Evolutionary conservation across 345 rosid genomes (phyloP), one percentile per base, ranked within the genome.

Genomic region (Euphorbia pulcherrima): DNA sequence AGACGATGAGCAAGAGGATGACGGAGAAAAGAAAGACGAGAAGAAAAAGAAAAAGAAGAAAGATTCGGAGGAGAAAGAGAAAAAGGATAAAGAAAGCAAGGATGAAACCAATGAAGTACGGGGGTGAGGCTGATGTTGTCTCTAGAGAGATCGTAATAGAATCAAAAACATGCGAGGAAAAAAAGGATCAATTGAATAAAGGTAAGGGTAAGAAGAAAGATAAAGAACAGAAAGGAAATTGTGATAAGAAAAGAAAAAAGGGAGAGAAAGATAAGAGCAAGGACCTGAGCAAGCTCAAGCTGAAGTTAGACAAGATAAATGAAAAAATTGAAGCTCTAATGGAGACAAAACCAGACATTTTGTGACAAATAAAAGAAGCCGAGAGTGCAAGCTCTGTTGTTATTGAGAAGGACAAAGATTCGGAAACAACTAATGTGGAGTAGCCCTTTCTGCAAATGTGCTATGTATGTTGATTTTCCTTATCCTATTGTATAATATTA

Each of bases 341-440:
- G 64, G 84, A 83, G 80, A 21, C 79, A 35, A 86, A 88, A 59
- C 73, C 67, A 0, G 85, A 77, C 16, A 80, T 87, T 33, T 24
- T 74, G 86, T 80, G 79, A 76, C 87, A 85, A 77, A 84, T 88
- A 72, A 76, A 82, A 79, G 89, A 79, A 67, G 83, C 85, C 50
- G 92, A 79, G 81, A 62, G 40, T 37, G 72, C 71, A 60, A 51
- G 23, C 35, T 7, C 41, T 27, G 72, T 16, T 40, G 77, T 4
- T 52, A 23, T 75, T 26, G 64, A 51, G 59, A 74, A 74, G 62
- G 67, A 66, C 9, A 30, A 64, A 16, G 80, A 54, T 3, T 57
- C 20, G 4, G 71, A 61, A 27, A 53, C 18, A 5, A 64, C 55
- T 55, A 26, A 11, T 24, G 26, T 64, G 67, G 61, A 60, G 26